phyloP scores from a whole-genome alignment of 352 stramenopile genomes.

The Globisporangium cederbergense region DNA sequence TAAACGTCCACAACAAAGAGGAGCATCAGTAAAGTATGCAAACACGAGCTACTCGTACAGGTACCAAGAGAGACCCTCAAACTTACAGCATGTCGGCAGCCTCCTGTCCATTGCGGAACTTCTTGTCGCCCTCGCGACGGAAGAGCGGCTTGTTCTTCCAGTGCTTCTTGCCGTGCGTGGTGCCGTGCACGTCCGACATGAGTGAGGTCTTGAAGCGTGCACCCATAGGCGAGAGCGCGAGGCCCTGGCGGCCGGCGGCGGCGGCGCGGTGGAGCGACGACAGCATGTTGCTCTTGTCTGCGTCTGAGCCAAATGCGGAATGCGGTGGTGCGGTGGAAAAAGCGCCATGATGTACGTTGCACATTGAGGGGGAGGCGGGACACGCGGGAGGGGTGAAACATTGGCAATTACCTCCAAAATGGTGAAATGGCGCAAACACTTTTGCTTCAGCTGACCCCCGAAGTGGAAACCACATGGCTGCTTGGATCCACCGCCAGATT shows the following conservation, averaged over 20 bases:
- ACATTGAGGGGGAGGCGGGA: conserved; percentile 2
- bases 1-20: not conserved
- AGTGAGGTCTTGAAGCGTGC: conserved; percentile 48
- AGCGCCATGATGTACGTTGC: not conserved
- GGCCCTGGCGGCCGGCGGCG: conserved; percentile 20
- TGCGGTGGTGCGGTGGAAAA: conserved; percentile 5
- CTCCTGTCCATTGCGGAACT: conserved; percentile 95
- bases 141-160: conserved; percentile 98
- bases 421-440: conserved; percentile 15
- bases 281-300: conserved; percentile 22
- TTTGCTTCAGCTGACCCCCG: conserved; percentile 11
- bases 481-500: conserved; percentile 13
- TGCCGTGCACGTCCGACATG: conserved; percentile 88
- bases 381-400: not conserved
- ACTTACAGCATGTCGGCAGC: conserved; percentile 91
- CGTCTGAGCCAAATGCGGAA: not conserved
- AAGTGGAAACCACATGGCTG: conserved; percentile 8
- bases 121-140: conserved; percentile 93
- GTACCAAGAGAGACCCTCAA: not conserved
- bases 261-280: conserved; percentile 19
- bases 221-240: conserved; percentile 17
- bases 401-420: not conserved
- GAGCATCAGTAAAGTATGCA: not conserved
- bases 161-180: conserved; percentile 85
- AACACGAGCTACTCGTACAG: not conserved